These are phyloP conservation scores for Pythium brachiatum DNA, from an alignment of 352 stramenopile species.

Conservation along the genomic window DNA sequence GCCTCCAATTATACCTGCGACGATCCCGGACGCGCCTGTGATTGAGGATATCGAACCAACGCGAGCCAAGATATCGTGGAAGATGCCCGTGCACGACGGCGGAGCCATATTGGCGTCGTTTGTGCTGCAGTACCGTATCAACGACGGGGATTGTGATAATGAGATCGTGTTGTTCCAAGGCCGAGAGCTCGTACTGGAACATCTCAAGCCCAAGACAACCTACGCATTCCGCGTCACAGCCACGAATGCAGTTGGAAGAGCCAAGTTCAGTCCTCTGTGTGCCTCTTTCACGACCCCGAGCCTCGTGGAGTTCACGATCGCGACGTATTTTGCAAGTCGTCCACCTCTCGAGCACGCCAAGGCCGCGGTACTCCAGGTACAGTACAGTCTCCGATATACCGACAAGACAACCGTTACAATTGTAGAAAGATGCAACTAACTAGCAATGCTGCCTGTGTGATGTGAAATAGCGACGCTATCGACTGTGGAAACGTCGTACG, in stretches of 20 bases:
- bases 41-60: constrained; percentile 46
- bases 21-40: constrained; percentile 27
- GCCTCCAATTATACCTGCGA: constrained; percentile 33
- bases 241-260: constrained; percentile 42
- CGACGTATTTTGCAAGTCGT: constrained; percentile 48
- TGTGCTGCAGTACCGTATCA: constrained; percentile 52
- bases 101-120: constrained; percentile 43
- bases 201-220: constrained; percentile 50
- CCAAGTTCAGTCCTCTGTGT: constrained; percentile 38
- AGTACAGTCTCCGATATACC: no score
- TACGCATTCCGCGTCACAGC: constrained; percentile 58
- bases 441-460: neutral
- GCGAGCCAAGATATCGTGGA: constrained; percentile 40
- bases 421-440: no score
- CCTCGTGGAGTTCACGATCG: constrained; percentile 68
- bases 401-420: no score
- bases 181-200: constrained; percentile 34
- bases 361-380: constrained; percentile 43
- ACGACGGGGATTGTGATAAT: constrained; percentile 32
- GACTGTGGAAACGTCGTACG: constrained; percentile 7
- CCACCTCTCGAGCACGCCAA: constrained; percentile 52
- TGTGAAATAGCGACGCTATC: constrained; percentile 19
- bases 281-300: constrained; percentile 43
- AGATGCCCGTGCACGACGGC: constrained; percentile 44
- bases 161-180: constrained; percentile 41